Conservation (phyloP, 2,329 filamentous ascomycete genomes). For the Periglandula ipomoeae region DNA sequence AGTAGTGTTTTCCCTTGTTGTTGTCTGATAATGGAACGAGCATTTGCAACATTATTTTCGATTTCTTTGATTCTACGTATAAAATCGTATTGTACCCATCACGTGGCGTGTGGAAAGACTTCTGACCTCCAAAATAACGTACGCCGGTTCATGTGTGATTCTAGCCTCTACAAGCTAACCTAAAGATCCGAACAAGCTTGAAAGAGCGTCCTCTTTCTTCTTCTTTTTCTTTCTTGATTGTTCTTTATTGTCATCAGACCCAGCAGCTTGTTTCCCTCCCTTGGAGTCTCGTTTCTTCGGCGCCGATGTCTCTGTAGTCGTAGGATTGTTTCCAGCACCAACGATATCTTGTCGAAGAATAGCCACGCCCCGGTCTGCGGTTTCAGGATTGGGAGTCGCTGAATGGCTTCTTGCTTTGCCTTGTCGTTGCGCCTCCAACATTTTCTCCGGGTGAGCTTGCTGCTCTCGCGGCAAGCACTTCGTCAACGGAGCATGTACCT, state of each 20-base stretch:
- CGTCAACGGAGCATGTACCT: constrained; percentile 38
- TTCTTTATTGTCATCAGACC: constrained; percentile 10
- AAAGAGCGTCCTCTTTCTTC: constrained; percentile 60
- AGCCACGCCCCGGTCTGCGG: constrained; percentile 18
- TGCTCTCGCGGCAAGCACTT: constrained; percentile 19
- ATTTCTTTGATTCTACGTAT: neutral
- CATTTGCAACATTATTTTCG: neutral
- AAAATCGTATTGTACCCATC: neutral
- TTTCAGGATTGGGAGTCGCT: neutral
- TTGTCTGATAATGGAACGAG: neutral
- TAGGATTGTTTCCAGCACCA: neutral
- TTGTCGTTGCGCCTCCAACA: neutral
- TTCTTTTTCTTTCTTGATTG: constrained; percentile 32
- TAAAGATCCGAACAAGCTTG: constrained; percentile 60
- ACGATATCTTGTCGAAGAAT: constrained; percentile 18
- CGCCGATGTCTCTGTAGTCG: neutral
- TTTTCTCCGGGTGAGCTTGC: neutral
- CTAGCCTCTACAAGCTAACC: neutral
- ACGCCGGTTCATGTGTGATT: neutral
- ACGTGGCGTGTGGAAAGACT: neutral
- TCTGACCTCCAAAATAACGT: neutral
- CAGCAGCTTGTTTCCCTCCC: neutral
- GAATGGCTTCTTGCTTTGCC: neutral
- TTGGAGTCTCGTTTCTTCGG: constrained; percentile 4
- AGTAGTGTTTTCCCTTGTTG: neutral